A percentile compares a stretch with the other conserved stretches of the same genome.
phyloP scores from a whole-genome alignment of 140 eudicot genomes.

The Cichorium intybus region DNA sequence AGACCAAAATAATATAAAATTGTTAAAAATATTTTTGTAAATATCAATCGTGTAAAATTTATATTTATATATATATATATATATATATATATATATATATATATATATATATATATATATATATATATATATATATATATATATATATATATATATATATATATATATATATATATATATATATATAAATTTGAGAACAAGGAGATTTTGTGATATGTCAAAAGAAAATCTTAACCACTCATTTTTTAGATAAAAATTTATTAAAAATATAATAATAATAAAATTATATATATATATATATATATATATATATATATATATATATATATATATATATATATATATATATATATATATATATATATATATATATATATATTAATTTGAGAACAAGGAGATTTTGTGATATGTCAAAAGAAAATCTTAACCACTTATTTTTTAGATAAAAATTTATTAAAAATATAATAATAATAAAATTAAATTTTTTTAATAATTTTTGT shows the following conservation, averaged over 20 bases:
- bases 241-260: no score
- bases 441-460: no score
- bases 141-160: conserved; percentile 6
- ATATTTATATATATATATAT: not conserved
- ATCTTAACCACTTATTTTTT: no score
- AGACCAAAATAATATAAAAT: no score
- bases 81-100: conserved; percentile 3
- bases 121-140: conserved; percentile 6
- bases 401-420: no score
- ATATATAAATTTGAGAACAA: no score
- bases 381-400: no score
- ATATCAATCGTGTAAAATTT: not conserved
- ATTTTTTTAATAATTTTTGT: no score
- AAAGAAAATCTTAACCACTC: no score
- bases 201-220: no score
- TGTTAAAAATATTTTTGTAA: not conserved
- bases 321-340: not conserved
- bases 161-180: not conserved
- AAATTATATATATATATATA: not conserved
- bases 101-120: conserved; percentile 3
- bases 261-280: no score
- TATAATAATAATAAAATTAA: no score
- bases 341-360: not conserved
- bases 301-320: not conserved
- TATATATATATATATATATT: not conserved